phyloP scores from a whole-genome alignment of 257 asterid genomes.

The Lantana camara region DNA sequence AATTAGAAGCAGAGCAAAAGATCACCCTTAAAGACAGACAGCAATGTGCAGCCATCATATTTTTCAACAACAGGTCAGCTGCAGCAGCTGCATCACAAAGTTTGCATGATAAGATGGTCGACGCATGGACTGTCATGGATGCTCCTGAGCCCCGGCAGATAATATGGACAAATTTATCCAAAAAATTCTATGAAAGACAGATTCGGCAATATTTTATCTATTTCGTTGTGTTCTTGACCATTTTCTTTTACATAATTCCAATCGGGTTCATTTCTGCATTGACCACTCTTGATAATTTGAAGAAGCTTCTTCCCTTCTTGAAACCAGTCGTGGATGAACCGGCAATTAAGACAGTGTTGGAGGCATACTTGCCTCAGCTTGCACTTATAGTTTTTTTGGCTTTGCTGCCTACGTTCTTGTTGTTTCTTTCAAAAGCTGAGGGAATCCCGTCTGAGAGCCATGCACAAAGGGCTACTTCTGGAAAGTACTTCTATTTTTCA shows the following conservation, averaged over 20 bases:
- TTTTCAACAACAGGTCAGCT: conserved; percentile 67
- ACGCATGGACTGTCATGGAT: conserved; percentile 73
- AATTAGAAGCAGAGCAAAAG: conserved; percentile 73
- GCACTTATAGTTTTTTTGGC: conserved; percentile 85
- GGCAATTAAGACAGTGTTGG: conserved; percentile 61
- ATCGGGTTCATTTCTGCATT: conserved; percentile 82
- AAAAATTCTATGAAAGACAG: conserved; percentile 53
- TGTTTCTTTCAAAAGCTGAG: conserved; percentile 84
- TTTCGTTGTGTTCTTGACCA: conserved; percentile 71
- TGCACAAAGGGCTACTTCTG: conserved; percentile 82
- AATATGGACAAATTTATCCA: conserved; percentile 77
- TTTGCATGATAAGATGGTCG: conserved; percentile 72
- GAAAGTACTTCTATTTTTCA: conserved; percentile 81
- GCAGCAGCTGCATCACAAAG: conserved; percentile 91
- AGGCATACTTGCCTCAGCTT: conserved; percentile 89
- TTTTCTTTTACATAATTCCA: conserved; percentile 91
- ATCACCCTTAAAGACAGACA: conserved; percentile 79
- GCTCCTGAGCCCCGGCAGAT: conserved; percentile 83
- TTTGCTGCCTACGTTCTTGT: conserved; percentile 67
- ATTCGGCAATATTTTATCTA: conserved; percentile 59
- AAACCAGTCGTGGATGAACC: conserved; percentile 51
- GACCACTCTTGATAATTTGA: conserved; percentile 76
- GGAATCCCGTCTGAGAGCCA: conserved; percentile 85
- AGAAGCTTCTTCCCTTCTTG: conserved; percentile 72
- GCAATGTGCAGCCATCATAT: conserved; percentile 70